phyloP scores from a whole-genome alignment of 225 moss, liverwort and hornwort genomes.

The Physcomitrellopsis africana region DNA sequence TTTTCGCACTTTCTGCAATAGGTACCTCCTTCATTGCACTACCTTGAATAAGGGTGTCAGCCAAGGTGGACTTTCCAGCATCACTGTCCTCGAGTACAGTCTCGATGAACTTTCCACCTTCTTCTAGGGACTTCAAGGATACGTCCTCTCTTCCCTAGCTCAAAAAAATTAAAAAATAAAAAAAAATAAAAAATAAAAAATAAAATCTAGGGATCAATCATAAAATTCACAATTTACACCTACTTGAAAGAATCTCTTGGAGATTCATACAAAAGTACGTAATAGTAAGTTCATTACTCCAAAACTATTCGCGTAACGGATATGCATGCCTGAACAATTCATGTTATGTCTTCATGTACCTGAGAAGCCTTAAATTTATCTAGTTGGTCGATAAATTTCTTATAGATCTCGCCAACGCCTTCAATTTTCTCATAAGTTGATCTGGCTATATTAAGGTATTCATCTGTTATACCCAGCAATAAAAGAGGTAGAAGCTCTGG shows the following conservation, averaged over 20 bases:
- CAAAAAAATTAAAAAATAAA: no score
- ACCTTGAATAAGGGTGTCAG: neutral
- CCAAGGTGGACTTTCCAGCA: neutral
- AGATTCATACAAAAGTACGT: neutral
- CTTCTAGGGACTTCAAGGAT: slow-evolving; percentile 33
- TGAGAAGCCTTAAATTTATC: slow-evolving; percentile 41
- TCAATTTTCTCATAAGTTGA: slow-evolving; percentile 63
- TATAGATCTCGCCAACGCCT: slow-evolving; percentile 71
- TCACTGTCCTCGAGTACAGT: slow-evolving; percentile 42
- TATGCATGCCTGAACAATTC: neutral
- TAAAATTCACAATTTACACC: neutral
- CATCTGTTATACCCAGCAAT: slow-evolving; percentile 80
- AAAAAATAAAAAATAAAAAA: no score
- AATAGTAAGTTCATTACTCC: neutral
- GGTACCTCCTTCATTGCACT: neutral
- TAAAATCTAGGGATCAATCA: neutral
- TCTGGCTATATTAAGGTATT: slow-evolving; percentile 65
- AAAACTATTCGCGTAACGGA: neutral
- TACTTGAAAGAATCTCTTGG: neutral
- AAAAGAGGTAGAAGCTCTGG: slow-evolving; percentile 71
- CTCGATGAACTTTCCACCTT: slow-evolving; percentile 47
- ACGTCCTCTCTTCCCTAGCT: slow-evolving; percentile 28
- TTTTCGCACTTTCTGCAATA: neutral
- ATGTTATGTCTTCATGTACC: slow-evolving; percentile 21
- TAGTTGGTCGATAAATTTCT: slow-evolving; percentile 43